Conservation (phyloP, 257 asterid genomes). For the Leptodermis oblonga region DNA sequence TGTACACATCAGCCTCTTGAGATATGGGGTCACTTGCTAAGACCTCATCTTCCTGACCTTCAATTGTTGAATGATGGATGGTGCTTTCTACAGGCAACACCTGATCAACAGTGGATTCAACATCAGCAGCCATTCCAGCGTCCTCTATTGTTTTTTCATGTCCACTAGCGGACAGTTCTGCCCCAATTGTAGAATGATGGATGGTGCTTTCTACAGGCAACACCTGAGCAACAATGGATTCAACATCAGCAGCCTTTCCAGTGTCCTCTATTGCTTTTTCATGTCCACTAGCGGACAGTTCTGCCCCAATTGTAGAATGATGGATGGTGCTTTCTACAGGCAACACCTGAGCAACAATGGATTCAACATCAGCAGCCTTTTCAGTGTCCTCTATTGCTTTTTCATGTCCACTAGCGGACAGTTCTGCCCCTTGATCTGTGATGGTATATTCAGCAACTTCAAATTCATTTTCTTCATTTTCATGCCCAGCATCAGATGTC, state of each 20-base stretch:
- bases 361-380: slow-evolving; percentile 10
- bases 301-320: slow-evolving; percentile 22
- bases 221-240: slow-evolving; percentile 19
- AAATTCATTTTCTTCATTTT: slow-evolving; percentile 32
- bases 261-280: slow-evolving; percentile 19
- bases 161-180: slow-evolving; percentile 25
- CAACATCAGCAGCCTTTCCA: slow-evolving; percentile 3
- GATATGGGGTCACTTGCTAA: slow-evolving; percentile 18
- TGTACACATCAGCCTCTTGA: slow-evolving; percentile 23
- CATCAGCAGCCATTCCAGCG: slow-evolving; percentile 1
- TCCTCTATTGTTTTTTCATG: slow-evolving; percentile 22
- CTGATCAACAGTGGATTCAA: slow-evolving; percentile 18
- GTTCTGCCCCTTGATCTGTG: slow-evolving; percentile 33
- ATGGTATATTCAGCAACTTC: slow-evolving; percentile 39
- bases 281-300: slow-evolving; percentile 23
- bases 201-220: slow-evolving; percentile 12
- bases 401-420: slow-evolving; percentile 22
- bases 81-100: slow-evolving; percentile 16
- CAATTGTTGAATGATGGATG: slow-evolving; percentile 12
- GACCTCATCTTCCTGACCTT: slow-evolving; percentile 23
- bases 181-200: slow-evolving; percentile 15
- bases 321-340: slow-evolving; percentile 8
- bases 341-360: slow-evolving; percentile 18
- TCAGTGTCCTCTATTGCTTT: slow-evolving; percentile 18
- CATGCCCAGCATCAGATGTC: slow-evolving; percentile 33